Conservation (phyloP, 148 eudicot genomes). For the Talinum fruticosum region DNA sequence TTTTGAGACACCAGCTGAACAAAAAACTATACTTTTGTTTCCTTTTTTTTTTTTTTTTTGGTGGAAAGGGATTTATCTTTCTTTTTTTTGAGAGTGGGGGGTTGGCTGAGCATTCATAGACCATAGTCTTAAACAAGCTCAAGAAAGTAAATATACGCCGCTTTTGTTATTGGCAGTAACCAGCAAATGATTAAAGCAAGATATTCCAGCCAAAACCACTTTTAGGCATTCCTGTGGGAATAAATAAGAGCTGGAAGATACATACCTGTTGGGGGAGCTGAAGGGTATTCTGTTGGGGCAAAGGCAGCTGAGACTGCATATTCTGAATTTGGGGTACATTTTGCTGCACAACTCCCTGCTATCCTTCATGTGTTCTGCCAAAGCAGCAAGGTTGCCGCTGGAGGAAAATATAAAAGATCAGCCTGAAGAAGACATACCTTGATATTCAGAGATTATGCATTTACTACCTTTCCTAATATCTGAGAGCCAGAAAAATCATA, state of each 20-base stretch:
- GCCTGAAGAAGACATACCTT: not conserved
- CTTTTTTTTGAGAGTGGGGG: not conserved
- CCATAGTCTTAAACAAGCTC: not conserved
- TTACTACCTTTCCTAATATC: not conserved
- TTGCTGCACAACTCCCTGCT: conserved; percentile 51
- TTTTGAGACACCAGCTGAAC: not conserved
- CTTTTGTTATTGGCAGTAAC: not conserved
- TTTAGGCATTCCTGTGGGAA: not conserved
- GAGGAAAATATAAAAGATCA: conserved; percentile 19
- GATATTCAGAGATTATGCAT: conserved; percentile 1
- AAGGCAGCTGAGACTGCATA: conserved; percentile 59
- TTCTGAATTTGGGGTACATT: conserved; percentile 56
- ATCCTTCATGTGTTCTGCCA: conserved; percentile 74
- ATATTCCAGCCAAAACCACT: conserved; percentile 1
- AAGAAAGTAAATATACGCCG: not conserved
- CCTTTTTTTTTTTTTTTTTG: no score
- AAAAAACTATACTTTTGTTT: no score
- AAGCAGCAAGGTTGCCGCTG: conserved; percentile 62
- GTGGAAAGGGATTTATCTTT: no score
- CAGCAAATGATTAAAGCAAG: not conserved
- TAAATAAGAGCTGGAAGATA: not conserved
- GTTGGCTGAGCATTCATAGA: not conserved
- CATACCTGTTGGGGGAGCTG: conserved; percentile 76
- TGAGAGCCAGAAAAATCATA: not conserved
- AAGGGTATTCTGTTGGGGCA: conserved; percentile 56